phyloP scores from a whole-genome alignment of 1,139 yeast genomes.

The Diutina sp. region DNA sequence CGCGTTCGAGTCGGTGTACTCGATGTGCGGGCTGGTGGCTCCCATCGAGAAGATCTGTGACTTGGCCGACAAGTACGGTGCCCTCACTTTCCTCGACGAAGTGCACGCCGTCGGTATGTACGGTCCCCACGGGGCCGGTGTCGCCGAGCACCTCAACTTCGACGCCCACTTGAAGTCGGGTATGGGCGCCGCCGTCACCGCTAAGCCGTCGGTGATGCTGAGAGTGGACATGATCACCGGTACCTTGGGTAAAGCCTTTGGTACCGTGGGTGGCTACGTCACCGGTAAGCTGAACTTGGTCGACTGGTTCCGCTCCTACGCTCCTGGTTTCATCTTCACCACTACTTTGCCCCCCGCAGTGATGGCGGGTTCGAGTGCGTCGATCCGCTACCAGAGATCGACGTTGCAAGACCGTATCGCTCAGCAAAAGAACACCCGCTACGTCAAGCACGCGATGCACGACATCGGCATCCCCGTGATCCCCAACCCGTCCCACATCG shows the following conservation, averaged over 20 bases:
- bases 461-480: constrained; percentile 82
- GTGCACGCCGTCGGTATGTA: constrained; percentile 99
- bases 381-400: constrained; percentile 74
- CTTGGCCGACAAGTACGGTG: constrained; percentile 94
- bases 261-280: constrained; percentile 94
- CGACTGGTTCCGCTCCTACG: constrained; percentile 93
- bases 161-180: constrained; percentile 66
- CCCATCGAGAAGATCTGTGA: constrained; percentile 91
- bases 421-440: constrained; percentile 79
- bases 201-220: constrained; percentile 54
- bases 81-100: constrained; percentile 91
- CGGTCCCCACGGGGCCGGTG: constrained; percentile 99
- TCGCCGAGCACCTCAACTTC: constrained; percentile 90
- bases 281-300: constrained; percentile 77
- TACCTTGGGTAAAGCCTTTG: constrained; percentile 93
- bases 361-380: constrained; percentile 89
- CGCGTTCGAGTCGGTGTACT: constrained; percentile 94
- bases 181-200: constrained; percentile 29
- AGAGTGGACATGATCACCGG: constrained; percentile 95
- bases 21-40: constrained; percentile 96
- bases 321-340: constrained; percentile 96
- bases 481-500: constrained; percentile 96
- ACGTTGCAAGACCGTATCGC: constrained; percentile 67
- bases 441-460: constrained; percentile 63
- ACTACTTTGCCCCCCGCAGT: constrained; percentile 95